Conservation (phyloP, 768 basidiomycete genomes). For the Leccinum uliginosum region DNA sequence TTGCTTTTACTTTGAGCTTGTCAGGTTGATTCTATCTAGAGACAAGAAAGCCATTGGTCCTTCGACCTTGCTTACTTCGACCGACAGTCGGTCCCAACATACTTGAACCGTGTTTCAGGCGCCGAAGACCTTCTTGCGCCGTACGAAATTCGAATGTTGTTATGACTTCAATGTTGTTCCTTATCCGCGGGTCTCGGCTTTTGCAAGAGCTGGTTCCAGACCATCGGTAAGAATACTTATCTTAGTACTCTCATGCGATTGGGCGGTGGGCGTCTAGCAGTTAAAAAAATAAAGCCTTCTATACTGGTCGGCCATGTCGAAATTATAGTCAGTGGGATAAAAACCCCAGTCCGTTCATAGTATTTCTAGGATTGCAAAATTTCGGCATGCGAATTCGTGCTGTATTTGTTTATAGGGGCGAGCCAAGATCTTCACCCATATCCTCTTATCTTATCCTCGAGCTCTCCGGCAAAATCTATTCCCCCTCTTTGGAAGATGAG, state of each 20-base stretch:
- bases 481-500: background rate
- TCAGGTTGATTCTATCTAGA: background rate
- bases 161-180: background rate
- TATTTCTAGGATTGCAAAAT: no score
- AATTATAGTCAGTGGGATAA: background rate
- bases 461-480: background rate
- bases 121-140: background rate
- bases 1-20: background rate
- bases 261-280: background rate
- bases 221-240: background rate
- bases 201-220: background rate
- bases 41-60: background rate
- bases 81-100: background rate
- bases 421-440: background rate
- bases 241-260: background rate
- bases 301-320: background rate
- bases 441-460: background rate
- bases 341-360: background rate
- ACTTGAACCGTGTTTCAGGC: background rate
- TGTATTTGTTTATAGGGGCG: background rate
- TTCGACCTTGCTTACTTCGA: background rate
- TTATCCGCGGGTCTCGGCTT: background rate
- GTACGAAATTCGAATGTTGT: background rate
- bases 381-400: background rate
- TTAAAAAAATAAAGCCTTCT: background rate